Base-by-base conservation (phyloP, 2,329 filamentous ascomycete genomes). In the Aspergillus fischeri region DNA sequence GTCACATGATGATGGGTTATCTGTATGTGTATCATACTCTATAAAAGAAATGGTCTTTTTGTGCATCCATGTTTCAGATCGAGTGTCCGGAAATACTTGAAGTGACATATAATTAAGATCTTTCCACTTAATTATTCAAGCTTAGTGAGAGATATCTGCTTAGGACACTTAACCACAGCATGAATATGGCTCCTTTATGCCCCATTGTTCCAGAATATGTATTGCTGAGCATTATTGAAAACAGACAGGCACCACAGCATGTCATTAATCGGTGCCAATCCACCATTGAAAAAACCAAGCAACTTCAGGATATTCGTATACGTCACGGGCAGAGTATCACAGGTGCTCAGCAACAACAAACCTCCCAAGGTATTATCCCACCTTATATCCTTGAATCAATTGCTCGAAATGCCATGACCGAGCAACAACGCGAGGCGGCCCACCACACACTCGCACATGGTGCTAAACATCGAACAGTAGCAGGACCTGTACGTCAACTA, bases 351-450 rank as follows among this genome's bases (percentile, higher is more conserved):
- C 29, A 21, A 35, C 53, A 41, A 21, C 53, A 11, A 35, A 6
- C 53, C 24, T 41, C 28, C 45, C 14, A 55, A 55, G 53, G 53
- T 55, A 54, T 54, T 14, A 42, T 54, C 42, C 53, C 53, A 21
- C 24, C 53, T 50, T 54, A 50, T 20, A 54, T 54, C 45, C 38
- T 32, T 38, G 53, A 55, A 51, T 24, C 48, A 27, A 32, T 55
- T 51, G 53, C 48, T n/a, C 53, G 48, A 11, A n/a, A 55, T n/a
- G 53, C 53, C 25, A 25, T 20, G 28, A 55, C 35, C 35, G 48
- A 55, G 32, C 29, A 51, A 21, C 48, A 55, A 47, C 49, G 53
- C 28, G 28, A 55, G 24, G 35, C 25, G 51, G 35, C 38, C 17
- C 35, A 11, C 35, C 35, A n/a, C 35, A 38, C 35, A 17, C 10